phyloP scores from a whole-genome alignment of 495 filamentous ascomycete species.

The Bacidia rubella region DNA sequence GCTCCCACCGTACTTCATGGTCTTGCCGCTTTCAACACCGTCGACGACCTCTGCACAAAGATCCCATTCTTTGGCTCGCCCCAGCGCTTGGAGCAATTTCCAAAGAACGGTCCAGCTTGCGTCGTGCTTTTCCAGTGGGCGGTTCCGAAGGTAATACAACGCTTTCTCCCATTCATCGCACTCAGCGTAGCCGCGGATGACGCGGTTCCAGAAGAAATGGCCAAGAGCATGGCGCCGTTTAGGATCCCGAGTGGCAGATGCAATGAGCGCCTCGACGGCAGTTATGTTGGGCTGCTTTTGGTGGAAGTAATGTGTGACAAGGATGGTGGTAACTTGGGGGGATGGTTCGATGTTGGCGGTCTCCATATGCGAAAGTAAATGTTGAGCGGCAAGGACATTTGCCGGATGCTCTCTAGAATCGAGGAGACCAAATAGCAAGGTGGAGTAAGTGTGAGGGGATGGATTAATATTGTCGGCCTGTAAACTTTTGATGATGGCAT shows the following conservation, averaged over 20 bases:
- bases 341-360: slow-evolving; percentile 34
- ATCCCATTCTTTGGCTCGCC: slow-evolving; percentile 28
- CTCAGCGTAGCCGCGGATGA: slow-evolving; percentile 47
- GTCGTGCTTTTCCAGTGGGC: slow-evolving; percentile 26
- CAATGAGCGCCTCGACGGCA: slow-evolving; percentile 41
- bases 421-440: slow-evolving; percentile 51
- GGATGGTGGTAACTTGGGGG: slow-evolving; percentile 53
- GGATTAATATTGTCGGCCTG: slow-evolving; percentile 35
- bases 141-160: slow-evolving; percentile 33
- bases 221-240: slow-evolving; percentile 25
- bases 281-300: slow-evolving; percentile 40
- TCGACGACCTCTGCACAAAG: slow-evolving; percentile 23
- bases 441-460: slow-evolving; percentile 45
- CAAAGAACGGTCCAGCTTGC: slow-evolving; percentile 33
- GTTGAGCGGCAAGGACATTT: slow-evolving; percentile 38
- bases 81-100: slow-evolving; percentile 34
- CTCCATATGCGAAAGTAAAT: slow-evolving; percentile 47
- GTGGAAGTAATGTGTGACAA: slow-evolving; percentile 53
- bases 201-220: slow-evolving; percentile 50
- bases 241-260: background rate
- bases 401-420: slow-evolving; percentile 9
- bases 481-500: slow-evolving; percentile 38
- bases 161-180: slow-evolving; percentile 35
- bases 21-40: slow-evolving; percentile 23
- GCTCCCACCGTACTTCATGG: slow-evolving; percentile 15